phyloP scores from a whole-genome alignment of 345 rosid genomes.

The Arabis alpina region DNA sequence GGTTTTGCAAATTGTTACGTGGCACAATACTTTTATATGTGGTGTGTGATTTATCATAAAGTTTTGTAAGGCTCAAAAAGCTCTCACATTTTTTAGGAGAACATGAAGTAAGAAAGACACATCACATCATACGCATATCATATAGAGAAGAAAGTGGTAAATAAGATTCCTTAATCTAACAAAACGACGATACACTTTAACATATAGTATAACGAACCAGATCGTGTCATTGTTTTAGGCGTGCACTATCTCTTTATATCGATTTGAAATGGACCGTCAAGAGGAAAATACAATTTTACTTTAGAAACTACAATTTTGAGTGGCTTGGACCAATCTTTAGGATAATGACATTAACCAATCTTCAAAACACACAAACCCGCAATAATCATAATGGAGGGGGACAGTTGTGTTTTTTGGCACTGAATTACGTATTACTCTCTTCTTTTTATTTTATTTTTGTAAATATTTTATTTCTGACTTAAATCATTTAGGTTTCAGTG shows the following conservation, averaged over 20 bases:
- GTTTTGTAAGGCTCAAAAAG: constrained; percentile 24
- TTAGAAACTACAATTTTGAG: constrained; percentile 25
- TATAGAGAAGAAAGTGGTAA: constrained; percentile 13
- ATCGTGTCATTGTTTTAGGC: constrained; percentile 37
- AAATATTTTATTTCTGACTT: not conserved
- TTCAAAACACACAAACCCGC: constrained; percentile 15
- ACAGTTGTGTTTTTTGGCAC: constrained; percentile 32
- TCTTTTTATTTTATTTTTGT: not conserved
- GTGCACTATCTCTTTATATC: constrained; percentile 41
- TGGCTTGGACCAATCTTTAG: constrained; percentile 42
- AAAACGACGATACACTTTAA: constrained; percentile 37
- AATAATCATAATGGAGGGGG: constrained; percentile 25
- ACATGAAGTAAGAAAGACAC: constrained; percentile 30
- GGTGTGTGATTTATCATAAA: constrained; percentile 25
- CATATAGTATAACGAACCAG: constrained; percentile 9
- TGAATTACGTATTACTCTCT: constrained; percentile 5
- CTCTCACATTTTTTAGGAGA: constrained; percentile 12
- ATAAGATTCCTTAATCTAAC: constrained; percentile 24
- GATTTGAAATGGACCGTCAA: constrained; percentile 39
- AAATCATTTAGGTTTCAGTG: constrained; percentile 19
- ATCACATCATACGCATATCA: constrained; percentile 30
- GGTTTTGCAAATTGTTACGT: constrained; percentile 17
- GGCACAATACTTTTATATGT: not conserved
- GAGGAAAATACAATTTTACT: constrained; percentile 24
- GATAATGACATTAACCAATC: constrained; percentile 36